These are phyloP conservation scores for Westerdykella ornata DNA, from an alignment of 2,329 filamentous ascomycete genomes.

Conservation along the genomic window DNA sequence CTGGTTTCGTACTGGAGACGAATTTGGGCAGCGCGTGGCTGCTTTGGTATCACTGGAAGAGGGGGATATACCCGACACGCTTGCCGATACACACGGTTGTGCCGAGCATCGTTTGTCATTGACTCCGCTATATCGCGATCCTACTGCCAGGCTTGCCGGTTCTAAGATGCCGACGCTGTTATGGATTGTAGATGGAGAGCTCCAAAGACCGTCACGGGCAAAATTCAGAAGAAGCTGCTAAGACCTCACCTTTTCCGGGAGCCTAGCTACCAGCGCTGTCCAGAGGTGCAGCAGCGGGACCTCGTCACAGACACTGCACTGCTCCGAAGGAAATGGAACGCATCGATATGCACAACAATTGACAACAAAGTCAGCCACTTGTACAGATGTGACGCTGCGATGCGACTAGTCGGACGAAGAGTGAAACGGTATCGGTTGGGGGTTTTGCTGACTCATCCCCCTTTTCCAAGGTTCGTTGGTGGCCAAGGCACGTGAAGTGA, in stretches of 20 bases:
- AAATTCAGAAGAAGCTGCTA: slow-evolving; percentile 47
- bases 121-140: slow-evolving; percentile 39
- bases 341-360: no score
- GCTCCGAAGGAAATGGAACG: slow-evolving; percentile 7
- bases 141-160: slow-evolving; percentile 41
- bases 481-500: no score
- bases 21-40: slow-evolving; percentile 52
- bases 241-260: slow-evolving; percentile 37
- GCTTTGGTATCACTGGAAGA: slow-evolving; percentile 44
- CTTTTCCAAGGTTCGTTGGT: no score
- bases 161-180: slow-evolving; percentile 48
- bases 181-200: slow-evolving; percentile 40
- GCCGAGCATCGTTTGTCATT: slow-evolving; percentile 29
- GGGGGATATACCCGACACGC: slow-evolving; percentile 21
- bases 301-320: slow-evolving; percentile 16
- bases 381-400: no score
- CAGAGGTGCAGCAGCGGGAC: slow-evolving; percentile 29
- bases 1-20: slow-evolving; percentile 43
- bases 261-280: slow-evolving; percentile 10
- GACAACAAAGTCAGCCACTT: no score
- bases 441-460: no score
- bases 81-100: slow-evolving; percentile 12
- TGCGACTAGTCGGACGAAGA: no score
- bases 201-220: slow-evolving; percentile 47
- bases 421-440: no score